phyloP scores from a whole-genome alignment of 2,329 filamentous ascomycete species.

The Simplicillium aogashimaense region DNA sequence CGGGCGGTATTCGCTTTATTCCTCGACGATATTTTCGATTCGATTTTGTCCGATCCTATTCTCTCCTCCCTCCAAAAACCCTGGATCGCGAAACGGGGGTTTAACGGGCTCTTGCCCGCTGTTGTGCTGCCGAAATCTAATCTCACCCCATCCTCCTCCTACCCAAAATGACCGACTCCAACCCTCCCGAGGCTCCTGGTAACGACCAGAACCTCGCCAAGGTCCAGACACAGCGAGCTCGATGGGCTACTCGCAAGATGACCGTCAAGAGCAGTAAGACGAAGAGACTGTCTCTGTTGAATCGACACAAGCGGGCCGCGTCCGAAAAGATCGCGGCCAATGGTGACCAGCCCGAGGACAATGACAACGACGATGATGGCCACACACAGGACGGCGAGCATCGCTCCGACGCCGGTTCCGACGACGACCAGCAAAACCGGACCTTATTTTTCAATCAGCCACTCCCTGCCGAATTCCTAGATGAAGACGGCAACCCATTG shows the following conservation, averaged over 20 bases:
- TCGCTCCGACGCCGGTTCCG: slow-evolving; percentile 22
- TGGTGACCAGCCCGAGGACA: slow-evolving; percentile 17
- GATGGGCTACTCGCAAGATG: slow-evolving; percentile 94
- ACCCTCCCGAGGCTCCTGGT: slow-evolving; percentile 15
- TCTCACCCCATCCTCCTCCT: no score
- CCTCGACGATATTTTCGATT: no score
- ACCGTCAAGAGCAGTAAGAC: slow-evolving; percentile 62
- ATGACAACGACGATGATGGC: slow-evolving; percentile 17
- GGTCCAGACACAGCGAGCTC: slow-evolving; percentile 58
- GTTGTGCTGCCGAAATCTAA: slow-evolving; percentile 10
- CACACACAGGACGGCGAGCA: slow-evolving; percentile 21
- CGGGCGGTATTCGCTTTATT: no score
- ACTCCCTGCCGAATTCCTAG: slow-evolving; percentile 62
- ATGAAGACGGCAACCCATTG: slow-evolving; percentile 69
- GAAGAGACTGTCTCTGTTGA: slow-evolving; percentile 77
- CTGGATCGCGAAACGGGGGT: slow-evolving; percentile 25
- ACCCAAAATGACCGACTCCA: slow-evolving; percentile 22
- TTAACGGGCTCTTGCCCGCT: slow-evolving; percentile 28
- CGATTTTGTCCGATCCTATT: not conserved
- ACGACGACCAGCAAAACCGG: slow-evolving; percentile 34
- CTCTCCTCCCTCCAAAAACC: slow-evolving; percentile 6
- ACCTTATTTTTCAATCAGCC: slow-evolving; percentile 79
- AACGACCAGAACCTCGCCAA: slow-evolving; percentile 13
- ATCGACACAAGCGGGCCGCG: slow-evolving; percentile 53
- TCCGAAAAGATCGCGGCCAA: slow-evolving; percentile 58